phyloP scores from a whole-genome alignment of 768 basidiomycete genomes.

The Lanmaoa pseudosensibilis region DNA sequence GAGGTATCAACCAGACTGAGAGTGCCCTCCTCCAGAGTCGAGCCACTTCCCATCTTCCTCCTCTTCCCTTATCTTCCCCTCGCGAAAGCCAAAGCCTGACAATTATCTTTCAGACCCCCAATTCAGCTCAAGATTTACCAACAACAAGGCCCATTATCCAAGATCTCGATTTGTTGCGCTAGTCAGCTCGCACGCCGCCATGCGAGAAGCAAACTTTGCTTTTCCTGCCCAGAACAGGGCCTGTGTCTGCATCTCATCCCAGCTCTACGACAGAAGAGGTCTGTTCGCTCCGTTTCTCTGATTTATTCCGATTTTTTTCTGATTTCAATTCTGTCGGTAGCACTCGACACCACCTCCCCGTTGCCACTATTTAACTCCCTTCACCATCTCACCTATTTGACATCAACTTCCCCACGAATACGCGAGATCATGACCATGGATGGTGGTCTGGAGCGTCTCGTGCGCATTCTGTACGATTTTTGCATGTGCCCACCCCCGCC shows the following conservation, averaged over 20 bases:
- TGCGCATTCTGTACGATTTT: slow-evolving; percentile 87
- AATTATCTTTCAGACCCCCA: background rate
- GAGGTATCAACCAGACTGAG: slow-evolving; percentile 29
- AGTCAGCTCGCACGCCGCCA: slow-evolving; percentile 36
- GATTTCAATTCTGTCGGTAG: slow-evolving; percentile 27
- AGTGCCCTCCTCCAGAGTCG: slow-evolving; percentile 16
- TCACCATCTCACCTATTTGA: slow-evolving; percentile 93
- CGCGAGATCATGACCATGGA: slow-evolving; percentile 98
- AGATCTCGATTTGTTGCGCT: slow-evolving; percentile 21
- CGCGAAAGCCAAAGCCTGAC: background rate
- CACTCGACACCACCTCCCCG: slow-evolving; percentile 54
- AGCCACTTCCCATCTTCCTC: slow-evolving; percentile 17
- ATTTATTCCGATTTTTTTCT: background rate
- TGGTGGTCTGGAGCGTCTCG: slow-evolving; percentile 93
- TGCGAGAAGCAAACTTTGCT: slow-evolving; percentile 95
- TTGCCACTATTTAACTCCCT: slow-evolving; percentile 89
- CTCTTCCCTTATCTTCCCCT: slow-evolving; percentile 3
- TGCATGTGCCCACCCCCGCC: slow-evolving; percentile 81
- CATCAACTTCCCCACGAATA: slow-evolving; percentile 95
- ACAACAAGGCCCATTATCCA: slow-evolving; percentile 5
- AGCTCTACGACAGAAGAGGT: slow-evolving; percentile 95
- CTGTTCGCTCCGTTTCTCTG: too few relatives aligned
- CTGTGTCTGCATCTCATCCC: slow-evolving; percentile 89
- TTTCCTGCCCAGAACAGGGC: slow-evolving; percentile 96
- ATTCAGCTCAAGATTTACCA: background rate